Evolutionary conservation across 1,139 yeast species (phyloP), one percentile per base, ranked within the genome.

Genomic region (Sugiyamaella pinicola): DNA sequence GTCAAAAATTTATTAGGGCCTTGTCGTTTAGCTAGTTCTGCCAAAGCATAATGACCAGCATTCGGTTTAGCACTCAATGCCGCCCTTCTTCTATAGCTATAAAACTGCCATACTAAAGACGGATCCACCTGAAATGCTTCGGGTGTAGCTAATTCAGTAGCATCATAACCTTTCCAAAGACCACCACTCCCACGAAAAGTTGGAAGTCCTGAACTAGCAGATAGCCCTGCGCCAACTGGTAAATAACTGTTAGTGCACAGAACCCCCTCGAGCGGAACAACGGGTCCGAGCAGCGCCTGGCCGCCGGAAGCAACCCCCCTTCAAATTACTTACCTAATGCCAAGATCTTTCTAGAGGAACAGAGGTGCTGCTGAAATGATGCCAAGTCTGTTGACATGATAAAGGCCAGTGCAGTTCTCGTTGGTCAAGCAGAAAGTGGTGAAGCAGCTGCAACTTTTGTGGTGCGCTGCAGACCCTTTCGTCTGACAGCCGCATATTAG

Each of bases 71-170:
- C 90, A 46, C 70, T 69, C 51, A 87, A 70, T 0, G 96, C 91
- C 42, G 74, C 74, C 52, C 74, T 76, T 49, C 96, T 68, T 56
- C 95, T 72, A 70, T 83, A 81, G 6, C 90, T 77, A 67, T 89
- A 88, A 63, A 86, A 89, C 64, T 87, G 93, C 96, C 96, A 89
- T 3, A 89, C 96, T 21, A 88, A 74, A 0, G 88, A 87, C 0
- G 96, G 96, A 64, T 88, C 91, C 17, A 77, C 75, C 55, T 83
- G 81, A 65, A 89, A 89, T 3, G 96, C 96, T 65, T 89, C 96
- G 0, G 95, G 95, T 0, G 96, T 89, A 5, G 96, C 96, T 50
- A 89, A 73, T 62, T 89, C 96, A 44, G 87, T 84, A 64, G 90
- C 83, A 51, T 85, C 86, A 69, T 82, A 85, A 60, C 83, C 82